Conservation (phyloP, 1,139 yeast species). For the Geotrichum siamense region DNA sequence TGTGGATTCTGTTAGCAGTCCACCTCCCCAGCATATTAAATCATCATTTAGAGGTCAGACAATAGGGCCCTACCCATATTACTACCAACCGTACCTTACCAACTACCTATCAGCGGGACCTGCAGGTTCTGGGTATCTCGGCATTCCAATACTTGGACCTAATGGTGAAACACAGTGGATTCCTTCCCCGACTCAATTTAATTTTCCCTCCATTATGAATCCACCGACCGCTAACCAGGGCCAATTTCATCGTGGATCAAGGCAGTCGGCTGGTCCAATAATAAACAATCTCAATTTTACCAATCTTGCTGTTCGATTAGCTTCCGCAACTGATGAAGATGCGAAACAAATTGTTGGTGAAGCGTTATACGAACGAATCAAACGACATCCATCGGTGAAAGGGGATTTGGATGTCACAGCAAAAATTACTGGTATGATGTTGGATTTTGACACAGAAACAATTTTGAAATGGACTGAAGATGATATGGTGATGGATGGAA, state of each 20-base stretch:
- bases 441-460: slow-evolving; percentile 81
- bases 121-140: not conserved
- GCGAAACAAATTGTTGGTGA: slow-evolving; percentile 91
- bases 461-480: slow-evolving; percentile 79
- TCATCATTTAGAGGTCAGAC: not conserved
- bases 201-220: not conserved
- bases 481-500: slow-evolving; percentile 64
- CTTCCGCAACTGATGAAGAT: slow-evolving; percentile 48
- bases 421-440: slow-evolving; percentile 91
- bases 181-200: not conserved
- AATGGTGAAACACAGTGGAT: not conserved
- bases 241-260: not conserved
- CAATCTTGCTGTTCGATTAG: slow-evolving; percentile 30
- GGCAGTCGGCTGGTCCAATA: slow-evolving; percentile 21
- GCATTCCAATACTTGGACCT: not conserved
- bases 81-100: slow-evolving; percentile 1
- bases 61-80: not conserved
- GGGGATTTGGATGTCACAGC: slow-evolving; percentile 87
- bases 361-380: slow-evolving; percentile 82
- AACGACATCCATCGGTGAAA: slow-evolving; percentile 64
- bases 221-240: not conserved
- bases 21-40: slow-evolving; percentile 1
- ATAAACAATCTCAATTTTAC: slow-evolving; percentile 53
- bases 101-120: not conserved
- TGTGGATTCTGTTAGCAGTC: not conserved